A percentile compares a stretch with the other conserved stretches of the same genome.
phyloP scores from a whole-genome alignment of 177 flowering plant genomes.

The Vitis hybrid region DNA sequence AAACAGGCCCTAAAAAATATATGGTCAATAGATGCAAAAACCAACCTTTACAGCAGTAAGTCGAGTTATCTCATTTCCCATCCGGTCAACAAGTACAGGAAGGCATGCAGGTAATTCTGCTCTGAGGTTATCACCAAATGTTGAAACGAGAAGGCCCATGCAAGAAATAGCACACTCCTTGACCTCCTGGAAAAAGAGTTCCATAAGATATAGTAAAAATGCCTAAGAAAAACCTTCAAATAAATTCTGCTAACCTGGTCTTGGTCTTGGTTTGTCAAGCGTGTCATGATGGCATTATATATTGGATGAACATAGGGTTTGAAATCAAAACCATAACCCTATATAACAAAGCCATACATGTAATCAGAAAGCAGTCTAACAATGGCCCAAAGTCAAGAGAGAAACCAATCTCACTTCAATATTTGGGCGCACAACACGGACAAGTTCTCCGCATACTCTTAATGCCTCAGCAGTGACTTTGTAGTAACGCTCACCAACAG shows the following conservation, averaged over 20 bases:
- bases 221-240: not conserved
- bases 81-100: conserved; percentile 96
- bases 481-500: conserved; percentile 96
- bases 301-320: conserved; percentile 87
- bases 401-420: conserved; percentile 49
- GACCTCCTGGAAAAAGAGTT: conserved; percentile 71
- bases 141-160: conserved; percentile 92
- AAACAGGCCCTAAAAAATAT: not conserved
- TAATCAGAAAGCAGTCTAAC: conserved; percentile 10
- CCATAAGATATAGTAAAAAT: conserved; percentile 3
- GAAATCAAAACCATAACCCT: conserved; percentile 79
- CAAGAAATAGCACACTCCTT: conserved; percentile 99
- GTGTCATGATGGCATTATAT: conserved; percentile 84
- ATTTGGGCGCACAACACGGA: conserved; percentile 88
- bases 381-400: conserved; percentile 1
- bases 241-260: conserved; percentile 70
- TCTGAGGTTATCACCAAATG: conserved; percentile 91
- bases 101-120: conserved; percentile 79
- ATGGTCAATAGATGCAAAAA: not conserved
- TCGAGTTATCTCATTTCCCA: conserved; percentile 99
- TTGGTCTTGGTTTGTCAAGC: conserved; percentile 97
- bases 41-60: conserved; percentile 98
- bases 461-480: conserved; percentile 99
- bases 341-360: conserved; percentile 16
- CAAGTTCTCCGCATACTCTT: conserved; percentile 97